Percentiles rank a stretch among this genome's conserved stretches.
phyloP scores from a whole-genome alignment of 768 basidiomycete genomes.

The Mycena alexandri region DNA sequence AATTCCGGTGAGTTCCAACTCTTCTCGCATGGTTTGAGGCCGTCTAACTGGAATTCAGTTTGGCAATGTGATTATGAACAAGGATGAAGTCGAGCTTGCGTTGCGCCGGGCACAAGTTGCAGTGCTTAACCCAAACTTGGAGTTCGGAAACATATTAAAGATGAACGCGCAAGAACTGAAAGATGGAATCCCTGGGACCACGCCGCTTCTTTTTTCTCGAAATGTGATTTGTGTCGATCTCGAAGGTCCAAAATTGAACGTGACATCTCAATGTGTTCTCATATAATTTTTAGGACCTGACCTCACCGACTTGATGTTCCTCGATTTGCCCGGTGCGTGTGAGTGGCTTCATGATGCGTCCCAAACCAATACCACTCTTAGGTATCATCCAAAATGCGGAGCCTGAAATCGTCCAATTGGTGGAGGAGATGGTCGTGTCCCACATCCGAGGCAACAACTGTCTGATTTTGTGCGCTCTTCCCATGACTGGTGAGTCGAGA shows the following conservation, averaged over 20 bases:
- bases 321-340: slow-evolving; percentile 54
- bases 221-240: slow-evolving; percentile 58
- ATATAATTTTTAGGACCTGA: slow-evolving; percentile 41
- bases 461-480: slow-evolving; percentile 65
- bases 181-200: slow-evolving; percentile 13
- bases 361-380: slow-evolving; percentile 30
- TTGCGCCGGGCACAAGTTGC: slow-evolving; percentile 64
- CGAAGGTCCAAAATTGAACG: slow-evolving; percentile 40
- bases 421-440: slow-evolving; percentile 62
- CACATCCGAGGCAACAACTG: slow-evolving; percentile 66
- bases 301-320: slow-evolving; percentile 53
- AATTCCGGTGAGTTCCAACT: slow-evolving; percentile 2
- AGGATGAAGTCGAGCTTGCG: slow-evolving; percentile 54
- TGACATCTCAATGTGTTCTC: too few species aligned
- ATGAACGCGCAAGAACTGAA: slow-evolving; percentile 36
- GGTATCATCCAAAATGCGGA: slow-evolving; percentile 66
- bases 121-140: slow-evolving; percentile 52
- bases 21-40: neutral
- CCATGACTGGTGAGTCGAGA: slow-evolving; percentile 61
- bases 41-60: slow-evolving; percentile 29
- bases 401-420: slow-evolving; percentile 55
- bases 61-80: slow-evolving; percentile 48
- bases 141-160: slow-evolving; percentile 32
- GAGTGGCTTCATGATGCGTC: neutral
- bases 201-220: slow-evolving; percentile 49